A percentile compares a stretch with the other conserved stretches of the same genome.
phyloP scores from a whole-genome alignment of 768 basidiomycete genomes.

The Tylopilus cervinicoccineus region DNA sequence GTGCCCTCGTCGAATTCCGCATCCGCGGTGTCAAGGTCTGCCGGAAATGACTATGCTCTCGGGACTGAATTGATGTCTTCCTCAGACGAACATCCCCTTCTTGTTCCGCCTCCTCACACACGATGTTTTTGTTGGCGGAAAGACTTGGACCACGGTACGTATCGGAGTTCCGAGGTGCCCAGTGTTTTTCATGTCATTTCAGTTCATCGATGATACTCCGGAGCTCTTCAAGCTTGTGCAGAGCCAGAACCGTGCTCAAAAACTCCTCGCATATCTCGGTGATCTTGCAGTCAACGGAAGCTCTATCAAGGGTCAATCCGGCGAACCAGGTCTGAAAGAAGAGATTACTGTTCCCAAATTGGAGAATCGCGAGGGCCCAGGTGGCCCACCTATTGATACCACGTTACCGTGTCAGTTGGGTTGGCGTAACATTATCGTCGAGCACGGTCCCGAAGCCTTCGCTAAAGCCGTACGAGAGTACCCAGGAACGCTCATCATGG shows the following conservation, averaged over 20 bases:
- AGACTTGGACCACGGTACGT: constrained; percentile 94
- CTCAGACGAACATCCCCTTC: constrained; percentile 97
- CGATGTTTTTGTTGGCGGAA: constrained; percentile 91
- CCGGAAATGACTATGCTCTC: not conserved
- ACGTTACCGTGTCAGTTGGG: constrained; percentile 80
- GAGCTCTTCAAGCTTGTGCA: constrained; percentile 98
- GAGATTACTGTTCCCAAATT: constrained; percentile 84
- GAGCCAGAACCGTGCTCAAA: constrained; percentile 97
- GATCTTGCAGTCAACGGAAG: constrained; percentile 98
- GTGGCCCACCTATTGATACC: constrained; percentile 72
- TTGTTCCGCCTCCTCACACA: constrained; percentile 96
- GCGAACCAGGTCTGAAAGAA: constrained; percentile 90
- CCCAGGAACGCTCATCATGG: constrained; percentile 93
- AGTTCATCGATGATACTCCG: constrained; percentile 99
- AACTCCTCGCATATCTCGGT: constrained; percentile 93
- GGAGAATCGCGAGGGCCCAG: constrained; percentile 71
- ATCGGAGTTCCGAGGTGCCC: constrained; percentile 1
- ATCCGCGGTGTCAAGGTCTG: constrained; percentile 94
- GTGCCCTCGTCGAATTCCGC: constrained; percentile 99
- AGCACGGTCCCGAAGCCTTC: constrained; percentile 96
- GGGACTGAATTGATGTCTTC: not conserved
- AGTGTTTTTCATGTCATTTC: constrained; percentile 9
- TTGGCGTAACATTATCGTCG: constrained; percentile 98
- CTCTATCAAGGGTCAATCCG: constrained; percentile 93
- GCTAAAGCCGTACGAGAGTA: constrained; percentile 97